Evolutionary conservation across 192 early-diverging fungal species (phyloP).

Genomic region (Chytriomyces sp.): DNA sequence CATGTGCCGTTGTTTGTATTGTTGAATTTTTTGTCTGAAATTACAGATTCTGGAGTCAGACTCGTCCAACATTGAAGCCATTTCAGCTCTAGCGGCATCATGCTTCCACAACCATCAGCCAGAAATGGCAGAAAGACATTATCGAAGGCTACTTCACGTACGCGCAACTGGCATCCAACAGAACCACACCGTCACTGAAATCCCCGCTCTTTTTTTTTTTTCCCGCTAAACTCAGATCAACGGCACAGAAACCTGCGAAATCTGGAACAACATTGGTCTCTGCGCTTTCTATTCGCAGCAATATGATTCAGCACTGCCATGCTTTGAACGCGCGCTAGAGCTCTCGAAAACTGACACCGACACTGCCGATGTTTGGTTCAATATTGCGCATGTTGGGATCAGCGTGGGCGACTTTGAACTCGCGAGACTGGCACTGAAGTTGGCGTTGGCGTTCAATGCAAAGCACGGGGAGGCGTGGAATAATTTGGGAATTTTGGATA

Average conservation of each 20-base stretch:
- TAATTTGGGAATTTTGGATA: conserved; percentile 38
- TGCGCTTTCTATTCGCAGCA: conserved; percentile 44
- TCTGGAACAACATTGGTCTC: conserved; percentile 46
- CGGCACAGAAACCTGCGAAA: conserved; percentile 18
- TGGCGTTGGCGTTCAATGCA: conserved; percentile 28
- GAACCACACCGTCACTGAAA: background rate
- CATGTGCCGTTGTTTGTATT: background rate
- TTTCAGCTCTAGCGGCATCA: conserved; percentile 31
- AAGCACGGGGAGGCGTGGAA: conserved; percentile 45
- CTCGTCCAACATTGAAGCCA: conserved; percentile 35
- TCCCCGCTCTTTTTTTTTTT: conserved; percentile 23
- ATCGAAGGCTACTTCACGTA: conserved; percentile 39
- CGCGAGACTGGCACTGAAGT: conserved; percentile 25
- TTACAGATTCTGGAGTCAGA: conserved; percentile 39
- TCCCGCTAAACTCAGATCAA: conserved; percentile 34
- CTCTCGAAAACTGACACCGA: conserved; percentile 20
- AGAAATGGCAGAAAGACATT: conserved; percentile 41
- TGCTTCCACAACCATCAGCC: conserved; percentile 44
- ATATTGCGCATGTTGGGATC: conserved; percentile 37
- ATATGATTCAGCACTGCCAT: conserved; percentile 32
- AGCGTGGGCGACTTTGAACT: conserved; percentile 40
- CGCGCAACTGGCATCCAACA: background rate
- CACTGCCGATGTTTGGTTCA: conserved; percentile 46
- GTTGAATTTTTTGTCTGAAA: background rate
- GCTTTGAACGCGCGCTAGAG: conserved; percentile 41